Evolutionary conservation across 2,329 filamentous ascomycete genomes (phyloP), one percentile per base, ranked within the genome.

Genomic region (Sporothrix phasma): DNA sequence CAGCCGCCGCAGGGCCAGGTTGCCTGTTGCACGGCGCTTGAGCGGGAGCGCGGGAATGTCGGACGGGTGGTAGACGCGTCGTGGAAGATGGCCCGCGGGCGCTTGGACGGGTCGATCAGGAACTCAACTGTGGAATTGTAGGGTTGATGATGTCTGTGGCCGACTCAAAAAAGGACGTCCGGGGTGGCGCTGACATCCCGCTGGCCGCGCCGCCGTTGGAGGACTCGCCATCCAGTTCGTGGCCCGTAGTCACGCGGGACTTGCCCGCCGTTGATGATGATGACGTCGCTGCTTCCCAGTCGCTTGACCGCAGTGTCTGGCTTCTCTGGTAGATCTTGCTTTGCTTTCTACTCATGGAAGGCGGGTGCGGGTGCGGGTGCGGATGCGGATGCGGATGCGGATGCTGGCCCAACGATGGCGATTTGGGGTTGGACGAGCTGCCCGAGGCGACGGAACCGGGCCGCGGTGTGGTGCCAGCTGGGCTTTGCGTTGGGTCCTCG

Each of bases 121-220:
- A 91, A 99, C 51, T 92, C 87, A 3, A 84, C 80, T 0, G 89
- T 17, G 94, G 93, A 39, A 97, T 77, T 56, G 92, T 93, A 5
- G 94, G 94, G 73, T 93, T 95, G 46, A 99, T 82, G 3, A 99
- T 78, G 74, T 99, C 93, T 11, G 92, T 90, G 0, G 94, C 94
- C 4, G 93, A 92, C 76, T 99, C 94, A 66, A 99, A 96, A 67
- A 99, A 89, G 0, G 90, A 95, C 0, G 94, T 97, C 70, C 85
- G 88, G 0, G 94, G 94, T 3, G 94, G 94, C 7, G 90, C 88
- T 61, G 84, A 79, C 63, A 88, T 74, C 11, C 74, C 68, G 10
- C 78, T 39, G 3, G 56, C 76, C 2, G 75, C n/a, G 15, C 39
- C 39, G 10, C 17, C 31, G 37, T 17, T 62, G 31, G 19, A 8